Evolutionary conservation across 257 asterid genomes (phyloP).

Genomic region (Solanum pinnatisectum): DNA sequence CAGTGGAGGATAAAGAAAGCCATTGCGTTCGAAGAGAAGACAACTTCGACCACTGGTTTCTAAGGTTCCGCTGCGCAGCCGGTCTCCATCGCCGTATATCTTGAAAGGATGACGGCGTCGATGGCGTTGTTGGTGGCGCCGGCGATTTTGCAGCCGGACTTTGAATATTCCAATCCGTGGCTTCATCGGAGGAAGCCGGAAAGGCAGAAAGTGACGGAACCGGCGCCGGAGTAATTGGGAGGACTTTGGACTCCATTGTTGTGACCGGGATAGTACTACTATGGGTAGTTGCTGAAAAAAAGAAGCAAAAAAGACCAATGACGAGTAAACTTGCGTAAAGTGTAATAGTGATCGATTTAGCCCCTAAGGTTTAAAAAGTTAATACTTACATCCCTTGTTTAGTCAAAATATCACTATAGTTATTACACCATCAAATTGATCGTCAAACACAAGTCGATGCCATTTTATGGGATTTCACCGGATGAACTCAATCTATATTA

Average conservation of each 20-base stretch:
- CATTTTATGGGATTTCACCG: no score
- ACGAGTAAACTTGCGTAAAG: not conserved
- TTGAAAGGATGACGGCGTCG: conserved; percentile 22
- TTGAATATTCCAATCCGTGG: not conserved
- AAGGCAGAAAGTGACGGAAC: not conserved
- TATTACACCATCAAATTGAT: not conserved
- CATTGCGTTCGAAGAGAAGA: conserved; percentile 52
- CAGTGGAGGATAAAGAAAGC: conserved; percentile 45
- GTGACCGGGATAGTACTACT: not conserved
- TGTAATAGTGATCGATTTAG: not conserved
- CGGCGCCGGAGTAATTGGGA: not conserved
- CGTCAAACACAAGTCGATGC: not conserved
- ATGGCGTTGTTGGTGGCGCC: conserved; percentile 9
- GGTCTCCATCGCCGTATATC: conserved; percentile 72
- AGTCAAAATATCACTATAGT: not conserved
- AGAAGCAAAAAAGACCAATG: not conserved
- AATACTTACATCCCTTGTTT: not conserved
- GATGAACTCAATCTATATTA: no score
- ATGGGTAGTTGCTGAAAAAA: not conserved
- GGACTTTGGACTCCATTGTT: not conserved
- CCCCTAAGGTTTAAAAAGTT: not conserved
- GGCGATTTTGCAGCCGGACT: not conserved
- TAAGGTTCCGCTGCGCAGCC: conserved; percentile 69
- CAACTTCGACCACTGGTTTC: conserved; percentile 86
- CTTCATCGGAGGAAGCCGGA: not conserved